Percentiles rank a stretch among this genome's conserved stretches.
Evolutionary conservation across 164 flowering plant genomes (phyloP).

Genomic region (Kingdonia uniflora): DNA sequence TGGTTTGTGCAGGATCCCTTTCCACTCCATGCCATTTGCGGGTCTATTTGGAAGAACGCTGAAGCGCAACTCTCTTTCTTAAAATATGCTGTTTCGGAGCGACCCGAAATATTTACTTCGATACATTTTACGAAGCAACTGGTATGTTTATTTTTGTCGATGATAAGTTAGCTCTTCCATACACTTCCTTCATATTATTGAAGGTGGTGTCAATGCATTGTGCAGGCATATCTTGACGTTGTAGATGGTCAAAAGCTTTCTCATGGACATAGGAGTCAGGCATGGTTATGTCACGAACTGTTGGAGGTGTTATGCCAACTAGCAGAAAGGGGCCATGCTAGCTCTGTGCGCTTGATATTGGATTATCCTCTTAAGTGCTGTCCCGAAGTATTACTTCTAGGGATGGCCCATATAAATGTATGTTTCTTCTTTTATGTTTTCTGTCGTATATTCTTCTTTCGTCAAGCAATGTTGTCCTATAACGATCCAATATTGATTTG

Average conservation of each 20-base stretch:
- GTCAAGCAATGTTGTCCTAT: too few relatives aligned
- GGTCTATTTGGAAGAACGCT: constrained; percentile 73
- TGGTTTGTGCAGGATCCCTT: constrained; percentile 58
- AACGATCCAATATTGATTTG: too few relatives aligned
- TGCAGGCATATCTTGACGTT: constrained; percentile 52
- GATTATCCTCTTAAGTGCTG: constrained; percentile 63
- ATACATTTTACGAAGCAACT: constrained; percentile 55
- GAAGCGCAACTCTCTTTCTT: constrained; percentile 85
- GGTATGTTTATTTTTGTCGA: constrained; percentile 27
- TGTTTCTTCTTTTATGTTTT: background rate
- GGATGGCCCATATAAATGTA: constrained; percentile 84
- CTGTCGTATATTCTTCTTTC: too few relatives aligned
- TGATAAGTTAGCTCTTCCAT: background rate
- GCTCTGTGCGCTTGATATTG: constrained; percentile 45
- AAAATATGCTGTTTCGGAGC: constrained; percentile 63
- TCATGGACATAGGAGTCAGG: constrained; percentile 47
- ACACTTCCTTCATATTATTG: constrained; percentile 5
- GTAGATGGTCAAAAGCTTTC: constrained; percentile 43
- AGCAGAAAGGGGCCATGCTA: constrained; percentile 81
- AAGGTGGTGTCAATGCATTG: constrained; percentile 1
- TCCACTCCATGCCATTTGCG: constrained; percentile 76
- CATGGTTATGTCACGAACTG: constrained; percentile 81
- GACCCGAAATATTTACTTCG: constrained; percentile 73
- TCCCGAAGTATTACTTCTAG: constrained; percentile 70
- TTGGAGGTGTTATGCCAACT: constrained; percentile 67